Conservation (phyloP, 2,329 filamentous ascomycete genomes). For the Colletotrichum falcatum region DNA sequence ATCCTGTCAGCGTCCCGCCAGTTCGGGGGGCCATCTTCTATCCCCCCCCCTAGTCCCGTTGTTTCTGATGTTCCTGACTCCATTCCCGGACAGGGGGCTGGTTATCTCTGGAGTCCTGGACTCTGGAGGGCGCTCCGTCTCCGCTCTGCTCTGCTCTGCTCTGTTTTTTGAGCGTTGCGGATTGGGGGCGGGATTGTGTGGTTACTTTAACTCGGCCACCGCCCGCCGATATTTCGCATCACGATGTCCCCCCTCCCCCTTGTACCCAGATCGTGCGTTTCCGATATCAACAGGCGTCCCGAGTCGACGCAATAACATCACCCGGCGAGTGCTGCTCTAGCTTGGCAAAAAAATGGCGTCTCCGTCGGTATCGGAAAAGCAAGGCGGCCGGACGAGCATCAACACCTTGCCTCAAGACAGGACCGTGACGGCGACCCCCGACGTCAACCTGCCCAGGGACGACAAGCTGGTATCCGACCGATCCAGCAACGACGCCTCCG, state of each 20-base stretch:
- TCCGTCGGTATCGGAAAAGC: slow-evolving; percentile 15
- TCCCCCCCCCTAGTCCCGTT: neutral
- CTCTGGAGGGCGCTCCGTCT: no score
- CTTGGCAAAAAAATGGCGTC: slow-evolving; percentile 34
- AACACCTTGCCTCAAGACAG: slow-evolving; percentile 17
- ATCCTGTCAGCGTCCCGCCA: neutral
- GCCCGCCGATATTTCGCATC: neutral
- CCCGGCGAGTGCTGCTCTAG: neutral
- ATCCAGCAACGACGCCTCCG: neutral
- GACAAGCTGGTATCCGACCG: slow-evolving; percentile 9
- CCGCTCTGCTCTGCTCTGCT: slow-evolving; percentile 14
- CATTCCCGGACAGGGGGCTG: neutral
- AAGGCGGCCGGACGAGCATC: slow-evolving; percentile 5
- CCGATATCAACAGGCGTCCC: neutral
- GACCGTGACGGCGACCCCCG: slow-evolving; percentile 29
- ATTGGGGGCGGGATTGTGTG: neutral
- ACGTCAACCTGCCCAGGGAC: slow-evolving; percentile 20
- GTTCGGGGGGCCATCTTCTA: slow-evolving; percentile 1
- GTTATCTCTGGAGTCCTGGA: no score
- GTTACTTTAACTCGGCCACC: slow-evolving; percentile 5
- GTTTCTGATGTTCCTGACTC: neutral
- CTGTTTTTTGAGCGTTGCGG: slow-evolving; percentile 11
- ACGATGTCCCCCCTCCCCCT: neutral
- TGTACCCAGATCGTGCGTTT: neutral
- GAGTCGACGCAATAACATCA: neutral